Percentiles rank a stretch among this genome's conserved stretches.
phyloP scores from a whole-genome alignment of 805 yeast genomes.

The Soucietia sequanensis region DNA sequence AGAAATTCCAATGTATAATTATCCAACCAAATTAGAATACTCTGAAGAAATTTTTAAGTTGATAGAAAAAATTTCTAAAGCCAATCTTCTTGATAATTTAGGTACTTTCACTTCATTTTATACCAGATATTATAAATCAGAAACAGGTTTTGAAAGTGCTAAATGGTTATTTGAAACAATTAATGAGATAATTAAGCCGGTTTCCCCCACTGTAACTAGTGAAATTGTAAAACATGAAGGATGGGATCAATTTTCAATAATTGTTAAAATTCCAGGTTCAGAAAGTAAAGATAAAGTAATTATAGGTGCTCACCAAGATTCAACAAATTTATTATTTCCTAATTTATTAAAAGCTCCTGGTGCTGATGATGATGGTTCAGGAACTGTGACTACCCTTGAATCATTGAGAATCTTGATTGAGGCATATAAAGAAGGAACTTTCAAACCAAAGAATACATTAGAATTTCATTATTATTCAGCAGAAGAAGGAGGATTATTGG shows the following conservation, averaged over 20 bases:
- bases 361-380: slow-evolving; percentile 94
- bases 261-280: slow-evolving; percentile 61
- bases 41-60: slow-evolving; percentile 39
- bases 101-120: slow-evolving; percentile 65
- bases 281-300: slow-evolving; percentile 53
- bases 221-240: slow-evolving; percentile 55
- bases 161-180: slow-evolving; percentile 62
- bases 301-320: slow-evolving; percentile 89
- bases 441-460: slow-evolving; percentile 65
- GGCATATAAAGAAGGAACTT: slow-evolving; percentile 29
- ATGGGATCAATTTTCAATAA: slow-evolving; percentile 78
- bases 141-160: slow-evolving; percentile 68
- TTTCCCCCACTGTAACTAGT: slow-evolving; percentile 31
- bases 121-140: slow-evolving; percentile 74
- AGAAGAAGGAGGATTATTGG: slow-evolving; percentile 89
- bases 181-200: slow-evolving; percentile 32
- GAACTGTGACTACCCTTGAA: slow-evolving; percentile 76
- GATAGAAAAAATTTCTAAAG: slow-evolving; percentile 43
- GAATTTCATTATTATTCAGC: slow-evolving; percentile 96
- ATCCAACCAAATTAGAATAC: slow-evolving; percentile 49
- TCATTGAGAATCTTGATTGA: slow-evolving; percentile 62
- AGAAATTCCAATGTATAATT: slow-evolving; percentile 38
- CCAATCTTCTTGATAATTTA: slow-evolving; percentile 51
- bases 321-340: slow-evolving; percentile 73
- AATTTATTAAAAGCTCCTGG: slow-evolving; percentile 77